These are phyloP conservation scores for Epichloe sibirici DNA, from an alignment of 2,329 filamentous ascomycete genomes.

Conservation along the genomic window DNA sequence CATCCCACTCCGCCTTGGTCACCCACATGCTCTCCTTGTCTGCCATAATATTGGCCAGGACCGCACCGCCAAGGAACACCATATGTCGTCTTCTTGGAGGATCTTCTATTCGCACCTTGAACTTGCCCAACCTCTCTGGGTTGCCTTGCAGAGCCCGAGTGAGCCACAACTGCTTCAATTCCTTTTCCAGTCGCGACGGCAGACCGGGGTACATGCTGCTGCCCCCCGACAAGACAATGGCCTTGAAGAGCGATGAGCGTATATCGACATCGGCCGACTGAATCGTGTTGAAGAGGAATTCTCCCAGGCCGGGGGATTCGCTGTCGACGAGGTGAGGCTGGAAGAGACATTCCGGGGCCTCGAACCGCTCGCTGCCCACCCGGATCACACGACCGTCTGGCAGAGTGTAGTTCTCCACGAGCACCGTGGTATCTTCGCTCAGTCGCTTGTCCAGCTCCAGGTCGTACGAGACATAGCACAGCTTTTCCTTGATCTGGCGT, in stretches of 20 bases:
- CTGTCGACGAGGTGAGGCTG: constrained; percentile 96
- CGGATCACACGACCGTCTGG: constrained; percentile 93
- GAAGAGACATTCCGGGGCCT: constrained; percentile 96
- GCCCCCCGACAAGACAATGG: constrained; percentile 92
- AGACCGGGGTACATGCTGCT: constrained; percentile 98
- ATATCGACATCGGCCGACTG: constrained; percentile 93
- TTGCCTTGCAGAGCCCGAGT: constrained; percentile 83
- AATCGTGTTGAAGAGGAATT: constrained; percentile 98
- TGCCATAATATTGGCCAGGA: constrained; percentile 96
- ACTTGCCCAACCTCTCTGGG: constrained; percentile 91
- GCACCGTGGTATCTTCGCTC: constrained; percentile 91
- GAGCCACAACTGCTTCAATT: constrained; percentile 96
- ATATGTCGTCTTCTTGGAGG: constrained; percentile 92
- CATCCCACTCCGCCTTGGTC: constrained; percentile 90
- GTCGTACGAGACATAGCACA: constrained; percentile 98
- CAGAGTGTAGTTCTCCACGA: constrained; percentile 95
- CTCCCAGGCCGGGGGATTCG: constrained; percentile 90
- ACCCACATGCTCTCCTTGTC: constrained; percentile 99
- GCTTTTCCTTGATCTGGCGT: constrained; percentile 98
- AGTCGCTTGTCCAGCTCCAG: constrained; percentile 90
- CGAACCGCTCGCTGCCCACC: constrained; percentile 93
- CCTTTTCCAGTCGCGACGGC: constrained; percentile 90
- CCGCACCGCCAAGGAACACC: constrained; percentile 97
- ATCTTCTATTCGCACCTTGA: constrained; percentile 98
- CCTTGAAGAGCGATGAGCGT: constrained; percentile 86